Conservation (phyloP, 164 flowering plant species). For the Annona squamosa region DNA sequence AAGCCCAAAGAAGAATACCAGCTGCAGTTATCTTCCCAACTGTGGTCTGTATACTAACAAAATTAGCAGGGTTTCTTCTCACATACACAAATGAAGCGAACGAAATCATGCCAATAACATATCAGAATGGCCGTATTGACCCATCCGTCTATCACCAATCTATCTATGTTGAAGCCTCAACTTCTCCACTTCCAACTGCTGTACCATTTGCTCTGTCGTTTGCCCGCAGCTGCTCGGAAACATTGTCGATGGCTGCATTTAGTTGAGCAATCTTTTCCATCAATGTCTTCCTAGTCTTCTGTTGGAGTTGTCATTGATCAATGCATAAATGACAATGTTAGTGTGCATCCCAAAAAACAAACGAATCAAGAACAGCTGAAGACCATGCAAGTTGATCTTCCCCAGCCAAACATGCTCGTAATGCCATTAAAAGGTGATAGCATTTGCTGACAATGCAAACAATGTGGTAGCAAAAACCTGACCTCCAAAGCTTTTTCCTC, state of each 20-base stretch:
- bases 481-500: slow-evolving; percentile 96
- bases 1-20: too few species aligned
- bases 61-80: too few species aligned
- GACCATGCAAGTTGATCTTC: background rate
- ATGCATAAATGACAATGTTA: slow-evolving; percentile 2
- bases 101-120: too few species aligned
- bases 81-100: too few species aligned
- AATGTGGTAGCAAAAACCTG: slow-evolving; percentile 8
- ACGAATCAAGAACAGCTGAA: background rate
- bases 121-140: background rate
- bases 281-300: slow-evolving; percentile 68
- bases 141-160: background rate
- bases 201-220: slow-evolving; percentile 48
- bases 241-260: slow-evolving; percentile 78
- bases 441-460: background rate
- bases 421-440: too few species aligned
- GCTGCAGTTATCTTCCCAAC: too few species aligned
- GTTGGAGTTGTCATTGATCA: slow-evolving; percentile 14
- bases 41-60: too few species aligned
- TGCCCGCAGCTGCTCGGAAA: slow-evolving; percentile 59
- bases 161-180: slow-evolving; percentile 45
- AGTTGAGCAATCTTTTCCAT: slow-evolving; percentile 80
- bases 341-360: background rate
- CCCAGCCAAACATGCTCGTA: too few species aligned
- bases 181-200: slow-evolving; percentile 46